Base-by-base conservation (phyloP, 2,329 filamentous ascomycete genomes). In the Fusarium bactridioides region DNA sequence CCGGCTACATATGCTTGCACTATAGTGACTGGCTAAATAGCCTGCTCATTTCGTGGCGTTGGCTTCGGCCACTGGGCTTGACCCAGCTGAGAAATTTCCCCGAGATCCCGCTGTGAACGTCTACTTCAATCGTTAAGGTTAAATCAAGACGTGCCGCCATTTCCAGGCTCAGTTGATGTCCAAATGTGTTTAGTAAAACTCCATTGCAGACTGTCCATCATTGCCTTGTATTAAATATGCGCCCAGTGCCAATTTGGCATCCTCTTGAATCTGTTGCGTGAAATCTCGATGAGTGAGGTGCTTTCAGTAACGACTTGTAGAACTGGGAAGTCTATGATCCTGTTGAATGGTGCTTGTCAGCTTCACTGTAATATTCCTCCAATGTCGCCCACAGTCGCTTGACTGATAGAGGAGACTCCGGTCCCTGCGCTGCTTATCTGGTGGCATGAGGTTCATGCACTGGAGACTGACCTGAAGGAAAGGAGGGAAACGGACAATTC, bases 91-190 rank as follows among this genome's bases (percentile, higher is more conserved):
- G 21, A 61, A 29, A 67, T 61, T 67, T 43, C 15, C 45, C 53
- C n/a, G 33, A 40, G 51, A 66, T 60, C 15, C 21, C 44, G 41
- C 29, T 23, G 53, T 41, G 27, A 66, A 41, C n/a, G 37, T 41
- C 53, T 25, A 45, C 64, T 41, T 40, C 33, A 25, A 10, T 66
- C 13, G 29, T 67, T 40, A 67, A 61, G 21, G n/a, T 61, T 16
- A 35, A 47, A 19, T 37, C 15, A 43, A 53, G 19, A 4, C 44
- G 12, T 23, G 19, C 37, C 10, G 27, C 21, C 53, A 67, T 56
- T 35, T 67, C 61, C 35, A 67, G 64, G 40, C 64, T 61, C 53
- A 67, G 53, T 45, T 31, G 16, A 53, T n/a, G 33, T 53, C 62
- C 44, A 47, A 48, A 29, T 37, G 12, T 47, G 35, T 40, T 25